Base-by-base conservation (phyloP, 2,329 filamentous ascomycete genomes). In the Aschersonia sp. region DNA sequence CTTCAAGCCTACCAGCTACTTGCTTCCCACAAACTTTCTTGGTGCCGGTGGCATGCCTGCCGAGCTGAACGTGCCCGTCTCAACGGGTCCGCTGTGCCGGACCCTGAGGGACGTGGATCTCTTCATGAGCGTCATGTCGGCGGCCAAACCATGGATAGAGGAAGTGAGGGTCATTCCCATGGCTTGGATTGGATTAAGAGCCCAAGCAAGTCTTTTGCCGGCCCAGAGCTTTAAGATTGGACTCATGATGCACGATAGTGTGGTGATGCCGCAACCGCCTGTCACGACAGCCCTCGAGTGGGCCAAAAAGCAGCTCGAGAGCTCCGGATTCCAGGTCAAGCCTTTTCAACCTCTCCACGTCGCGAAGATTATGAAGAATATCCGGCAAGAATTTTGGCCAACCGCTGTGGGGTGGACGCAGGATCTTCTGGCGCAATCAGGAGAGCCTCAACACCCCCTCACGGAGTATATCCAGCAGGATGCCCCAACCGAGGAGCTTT, bases 181-280 rank as follows among this genome's bases (percentile, higher is more conserved):
- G 1, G 57, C 58, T 0, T 66, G 64, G 64, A 60, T 52, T 0
- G 64, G 63, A 1, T 48, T 61, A 20, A 42, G 10, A 20, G 2
- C 4, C 40, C 0, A 51, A 52, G 44, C 56, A 2, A 1, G 41
- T 50, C 1, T 43, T 43, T 6, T 29, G 35, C 2, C 0, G 44
- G 30, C 51, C 53, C 0, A 47, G 20, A n/a, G n/a, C 12, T 40
- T 67, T 6, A 66, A 64, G 47, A 62, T 73, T 1, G 71, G 71
- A 1, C 60, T 74, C 49, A 64, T 68, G 57, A 57, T 59, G 49
- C 50, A 64, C 43, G 66, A 70, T 48, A 64, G 64, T 0, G 51
- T 55, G 9, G 63, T 68, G 10, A 48, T 54, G 5, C 65, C 67
- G 0, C 65, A 69, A 35, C 66, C 66, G 1, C 66, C 67, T 0